These are phyloP conservation scores for Ephemerocybe angulata DNA, from an alignment of 768 basidiomycete genomes.

Conservation along the genomic window DNA sequence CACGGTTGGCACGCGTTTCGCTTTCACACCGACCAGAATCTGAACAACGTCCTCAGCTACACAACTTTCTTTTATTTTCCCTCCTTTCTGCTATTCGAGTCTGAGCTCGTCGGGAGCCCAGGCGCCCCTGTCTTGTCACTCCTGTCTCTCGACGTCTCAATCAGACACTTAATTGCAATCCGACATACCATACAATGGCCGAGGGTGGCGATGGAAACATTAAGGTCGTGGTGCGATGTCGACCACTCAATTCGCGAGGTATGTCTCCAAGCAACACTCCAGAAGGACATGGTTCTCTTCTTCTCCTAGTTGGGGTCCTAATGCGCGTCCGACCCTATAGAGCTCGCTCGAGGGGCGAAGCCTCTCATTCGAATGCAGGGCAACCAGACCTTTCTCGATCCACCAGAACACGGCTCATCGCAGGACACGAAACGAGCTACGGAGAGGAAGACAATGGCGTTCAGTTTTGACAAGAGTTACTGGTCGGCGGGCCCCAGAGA, in stretches of 20 bases:
- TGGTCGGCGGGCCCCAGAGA: conserved; percentile 92
- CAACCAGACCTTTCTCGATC: conserved; percentile 88
- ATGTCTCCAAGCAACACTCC: no score
- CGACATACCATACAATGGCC: conserved; percentile 43
- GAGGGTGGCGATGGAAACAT: conserved; percentile 85
- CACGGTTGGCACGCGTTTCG: conserved; percentile 3
- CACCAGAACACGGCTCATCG: conserved; percentile 71
- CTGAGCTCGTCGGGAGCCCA: conserved; percentile 1
- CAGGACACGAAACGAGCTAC: conserved; percentile 78
- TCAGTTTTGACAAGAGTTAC: conserved; percentile 97
- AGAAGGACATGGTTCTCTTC: neutral
- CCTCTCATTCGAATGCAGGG: conserved; percentile 93
- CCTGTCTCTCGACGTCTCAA: neutral
- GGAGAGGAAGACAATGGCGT: conserved; percentile 85
- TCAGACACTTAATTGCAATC: neutral
- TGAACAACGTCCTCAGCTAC: neutral
- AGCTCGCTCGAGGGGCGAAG: conserved; percentile 91
- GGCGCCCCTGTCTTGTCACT: neutral
- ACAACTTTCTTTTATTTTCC: conserved; percentile 1
- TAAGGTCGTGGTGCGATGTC: conserved; percentile 92
- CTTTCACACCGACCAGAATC: conserved; percentile 2
- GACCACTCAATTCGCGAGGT: conserved; percentile 95
- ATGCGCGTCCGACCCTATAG: conserved; percentile 40
- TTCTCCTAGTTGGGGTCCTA: conserved; percentile 8
- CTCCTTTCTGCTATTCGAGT: neutral